These are phyloP conservation scores for Lolium multiflorum DNA, from an alignment of 176 grass and related monocot species.

Conservation along the genomic window DNA sequence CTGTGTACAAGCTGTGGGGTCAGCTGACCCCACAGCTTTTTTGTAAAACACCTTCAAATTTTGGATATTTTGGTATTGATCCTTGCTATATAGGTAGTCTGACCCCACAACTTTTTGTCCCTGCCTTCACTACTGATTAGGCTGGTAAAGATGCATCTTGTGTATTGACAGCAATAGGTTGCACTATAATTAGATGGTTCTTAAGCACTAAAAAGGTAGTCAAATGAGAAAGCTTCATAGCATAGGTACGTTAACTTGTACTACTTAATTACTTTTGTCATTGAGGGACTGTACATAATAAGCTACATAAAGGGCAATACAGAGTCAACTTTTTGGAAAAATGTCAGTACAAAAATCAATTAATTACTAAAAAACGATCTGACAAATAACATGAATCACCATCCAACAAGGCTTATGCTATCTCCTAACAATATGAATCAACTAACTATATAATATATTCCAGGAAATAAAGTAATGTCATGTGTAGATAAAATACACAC, in stretches of 20 bases:
- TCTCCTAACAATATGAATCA: background rate
- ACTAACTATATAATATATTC: background rate
- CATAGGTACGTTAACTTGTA: background rate
- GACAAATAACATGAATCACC: background rate
- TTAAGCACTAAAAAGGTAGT: background rate
- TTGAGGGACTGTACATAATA: background rate
- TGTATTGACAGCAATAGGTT: background rate
- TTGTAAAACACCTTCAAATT: no score
- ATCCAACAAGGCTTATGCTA: background rate
- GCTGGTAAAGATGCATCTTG: background rate
- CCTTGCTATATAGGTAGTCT: no score
- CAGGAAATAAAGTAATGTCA: background rate
- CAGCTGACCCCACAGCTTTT: no score
- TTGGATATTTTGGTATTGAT: no score
- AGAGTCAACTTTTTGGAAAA: background rate
- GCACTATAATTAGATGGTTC: background rate
- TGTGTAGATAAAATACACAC: conserved; percentile 8
- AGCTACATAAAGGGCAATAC: background rate
- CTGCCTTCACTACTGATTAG: background rate
- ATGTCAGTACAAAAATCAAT: background rate
- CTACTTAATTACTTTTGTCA: background rate
- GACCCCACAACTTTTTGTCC: no score
- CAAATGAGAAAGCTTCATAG: background rate
- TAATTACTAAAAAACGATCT: background rate
- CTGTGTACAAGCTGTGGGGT: no score